These are phyloP conservation scores for Urtica urens DNA, from an alignment of 306 rosid species.

Conservation along the genomic window DNA sequence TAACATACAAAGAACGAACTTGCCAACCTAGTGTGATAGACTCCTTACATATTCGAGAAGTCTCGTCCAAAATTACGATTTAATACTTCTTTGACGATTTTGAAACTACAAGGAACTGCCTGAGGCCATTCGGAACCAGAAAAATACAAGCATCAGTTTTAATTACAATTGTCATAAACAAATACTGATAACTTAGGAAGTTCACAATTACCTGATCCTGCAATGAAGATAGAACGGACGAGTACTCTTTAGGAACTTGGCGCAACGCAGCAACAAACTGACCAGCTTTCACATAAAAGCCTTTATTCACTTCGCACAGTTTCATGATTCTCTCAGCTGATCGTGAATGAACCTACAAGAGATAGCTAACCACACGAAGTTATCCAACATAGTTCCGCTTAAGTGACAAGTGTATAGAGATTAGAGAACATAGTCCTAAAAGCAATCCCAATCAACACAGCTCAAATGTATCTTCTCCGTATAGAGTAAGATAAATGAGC, in stretches of 20 bases:
- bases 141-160: not conserved
- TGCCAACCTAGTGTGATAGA: not conserved
- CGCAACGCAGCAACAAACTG: constrained; percentile 65
- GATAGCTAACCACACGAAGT: constrained; percentile 10
- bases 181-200: not conserved
- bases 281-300: constrained; percentile 91
- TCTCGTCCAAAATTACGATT: constrained; percentile 46
- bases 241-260: constrained; percentile 65
- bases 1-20: too few species aligned
- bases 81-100: constrained; percentile 43
- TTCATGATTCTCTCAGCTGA: constrained; percentile 56
- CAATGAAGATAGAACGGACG: constrained; percentile 52
- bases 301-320: constrained; percentile 75
- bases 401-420: too few species aligned
- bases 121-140: constrained; percentile 23
- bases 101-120: constrained; percentile 70
- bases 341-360: constrained; percentile 59
- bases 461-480: too few species aligned
- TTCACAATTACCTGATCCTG: constrained; percentile 57
- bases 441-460: too few species aligned
- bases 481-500: too few species aligned
- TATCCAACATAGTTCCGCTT: not conserved
- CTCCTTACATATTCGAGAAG: constrained; percentile 58
- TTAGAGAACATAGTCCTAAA: too few species aligned
- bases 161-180: constrained; percentile 1